Base-by-base conservation (phyloP, 257 asterid genomes). In the Solanum corneliomulleri region DNA sequence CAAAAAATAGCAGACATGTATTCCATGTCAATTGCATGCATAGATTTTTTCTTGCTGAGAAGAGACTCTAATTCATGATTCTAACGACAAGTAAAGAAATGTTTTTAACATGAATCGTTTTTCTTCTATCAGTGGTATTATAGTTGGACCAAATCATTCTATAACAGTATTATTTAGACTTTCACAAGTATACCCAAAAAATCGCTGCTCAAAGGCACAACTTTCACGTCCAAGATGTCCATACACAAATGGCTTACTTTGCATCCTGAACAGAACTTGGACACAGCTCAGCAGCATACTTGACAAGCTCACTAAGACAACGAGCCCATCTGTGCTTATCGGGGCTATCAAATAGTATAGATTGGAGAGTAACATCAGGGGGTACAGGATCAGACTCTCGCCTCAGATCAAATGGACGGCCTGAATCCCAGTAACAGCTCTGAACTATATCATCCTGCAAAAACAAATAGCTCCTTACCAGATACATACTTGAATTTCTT, bases 311-410 rank as follows among this genome's bases (percentile, higher is more conserved):
- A 89, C 99, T 95, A 60, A 97, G 93, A 90, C 99, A 97, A 56
- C 98, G 97, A 83, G 98, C 99, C 99, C 97, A 96, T 92, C 99
- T 93, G 88, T 96, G 95, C 94, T 97, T 97, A 89, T 97, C 99
- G 74, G 98, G 98, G 89, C 98, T 97, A 91, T 95, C 99, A 88
- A 96, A 97, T 86, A 97, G 90, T 88, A 96, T 93, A 89, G 98
- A 96, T 90, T 96, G 99, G 90, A 97, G 96, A 87, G 99, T 96
- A 47, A 92, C 98, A 90, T 97, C 99, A 88, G 97, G 96, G 87
- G 99, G 98, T 75, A 97, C 94, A 87, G 94, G 94, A 92, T 97
- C 99, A 82, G 99, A 93, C 91, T 97, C 99, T 89, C 98, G 93
- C 92, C 93, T 95, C 92, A 93, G 89, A 94, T 96, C 99, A 84